A percentile compares a stretch with the other conserved stretches of the same genome.
These are phyloP conservation scores for Eimeria sp. DNA, from an alignment of 169 alveolate species.

Conservation along the genomic window DNA sequence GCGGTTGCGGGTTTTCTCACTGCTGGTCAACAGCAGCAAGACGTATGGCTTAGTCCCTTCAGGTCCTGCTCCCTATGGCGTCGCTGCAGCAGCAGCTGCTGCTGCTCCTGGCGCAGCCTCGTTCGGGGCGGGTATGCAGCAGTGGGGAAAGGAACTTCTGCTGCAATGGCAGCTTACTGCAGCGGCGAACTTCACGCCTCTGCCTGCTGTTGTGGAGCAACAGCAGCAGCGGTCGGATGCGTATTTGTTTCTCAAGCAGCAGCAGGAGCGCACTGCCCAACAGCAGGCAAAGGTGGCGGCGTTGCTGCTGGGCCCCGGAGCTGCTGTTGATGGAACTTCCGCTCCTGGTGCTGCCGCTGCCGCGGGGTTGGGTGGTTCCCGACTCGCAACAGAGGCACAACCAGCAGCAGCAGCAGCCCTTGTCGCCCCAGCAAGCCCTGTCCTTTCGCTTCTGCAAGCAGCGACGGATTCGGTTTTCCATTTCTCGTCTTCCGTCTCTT, in stretches of 20 bases:
- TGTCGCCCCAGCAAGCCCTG: background rate
- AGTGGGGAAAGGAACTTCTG: conserved; percentile 26
- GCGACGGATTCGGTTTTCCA: conserved; percentile 13
- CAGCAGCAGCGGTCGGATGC: conserved; percentile 4
- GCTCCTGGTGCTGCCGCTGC: background rate
- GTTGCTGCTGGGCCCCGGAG: too few species aligned
- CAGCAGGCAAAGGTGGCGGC: conserved; percentile 6
- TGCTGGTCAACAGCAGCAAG: conserved; percentile 18
- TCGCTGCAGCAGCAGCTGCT: conserved; percentile 10
- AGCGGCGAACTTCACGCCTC: conserved; percentile 14
- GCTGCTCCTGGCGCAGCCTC: conserved; percentile 7
- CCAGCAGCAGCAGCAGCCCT: background rate
- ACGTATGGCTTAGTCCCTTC: background rate
- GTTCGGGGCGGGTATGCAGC: conserved; percentile 16
- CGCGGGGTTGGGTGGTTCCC: background rate
- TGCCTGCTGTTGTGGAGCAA: background rate
- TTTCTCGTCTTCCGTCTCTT: conserved; percentile 9
- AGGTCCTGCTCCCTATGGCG: background rate
- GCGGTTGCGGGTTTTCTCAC: conserved; percentile 9
- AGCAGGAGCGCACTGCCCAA: conserved; percentile 20
- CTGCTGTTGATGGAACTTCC: too few species aligned
- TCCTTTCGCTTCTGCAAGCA: background rate
- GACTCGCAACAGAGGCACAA: background rate
- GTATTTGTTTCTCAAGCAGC: background rate
- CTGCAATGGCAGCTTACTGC: conserved; percentile 31